Evolutionary conservation across 306 rosid genomes (phyloP).

Genomic region (Acmispon strigosus): DNA sequence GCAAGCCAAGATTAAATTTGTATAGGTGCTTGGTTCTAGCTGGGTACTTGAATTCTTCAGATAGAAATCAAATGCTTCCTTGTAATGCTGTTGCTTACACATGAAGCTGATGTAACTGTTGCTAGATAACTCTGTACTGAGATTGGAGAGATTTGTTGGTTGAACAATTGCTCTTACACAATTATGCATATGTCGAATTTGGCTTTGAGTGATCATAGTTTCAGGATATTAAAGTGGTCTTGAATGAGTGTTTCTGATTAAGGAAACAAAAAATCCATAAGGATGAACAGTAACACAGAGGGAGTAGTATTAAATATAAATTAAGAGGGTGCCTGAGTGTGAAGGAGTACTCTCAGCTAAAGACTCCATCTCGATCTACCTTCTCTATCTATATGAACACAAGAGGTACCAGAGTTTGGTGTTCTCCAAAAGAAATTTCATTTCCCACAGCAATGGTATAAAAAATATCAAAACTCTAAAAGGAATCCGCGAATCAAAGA

Average conservation of each 20-base stretch:
- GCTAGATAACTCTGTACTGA: slow-evolving; percentile 26
- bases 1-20: slow-evolving; percentile 54
- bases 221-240: neutral
- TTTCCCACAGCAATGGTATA: neutral
- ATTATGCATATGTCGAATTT: slow-evolving; percentile 25
- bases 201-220: slow-evolving; percentile 29
- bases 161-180: slow-evolving; percentile 16
- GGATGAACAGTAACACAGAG: neutral
- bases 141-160: slow-evolving; percentile 12
- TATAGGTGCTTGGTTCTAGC: slow-evolving; percentile 40
- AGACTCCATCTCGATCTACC: neutral
- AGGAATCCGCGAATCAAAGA: neutral
- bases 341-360: neutral
- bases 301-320: neutral
- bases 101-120: slow-evolving; percentile 39
- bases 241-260: neutral
- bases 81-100: slow-evolving; percentile 42
- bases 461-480: neutral
- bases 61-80: slow-evolving; percentile 49
- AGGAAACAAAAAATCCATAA: neutral
- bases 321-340: neutral
- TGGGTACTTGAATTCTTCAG: slow-evolving; percentile 21
- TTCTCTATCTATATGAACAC: neutral
- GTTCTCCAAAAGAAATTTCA: neutral
- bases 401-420: neutral